phyloP scores from a whole-genome alignment of 768 basidiomycete species.

The Porpolomopsis calyptriformis region DNA sequence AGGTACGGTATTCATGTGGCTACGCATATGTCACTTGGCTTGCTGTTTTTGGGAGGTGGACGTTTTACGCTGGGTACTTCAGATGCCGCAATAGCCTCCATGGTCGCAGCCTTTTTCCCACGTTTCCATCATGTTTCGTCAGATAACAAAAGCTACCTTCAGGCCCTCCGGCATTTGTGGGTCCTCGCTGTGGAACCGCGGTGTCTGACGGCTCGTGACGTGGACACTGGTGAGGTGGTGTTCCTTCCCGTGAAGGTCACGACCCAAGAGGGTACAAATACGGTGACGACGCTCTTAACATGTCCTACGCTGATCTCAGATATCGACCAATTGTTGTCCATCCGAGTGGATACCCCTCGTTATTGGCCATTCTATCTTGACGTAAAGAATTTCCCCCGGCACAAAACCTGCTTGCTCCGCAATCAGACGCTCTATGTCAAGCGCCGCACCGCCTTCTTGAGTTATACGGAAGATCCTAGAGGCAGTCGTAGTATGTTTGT shows the following conservation, averaged over 20 bases:
- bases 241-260: conserved; percentile 89
- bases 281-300: conserved; percentile 68
- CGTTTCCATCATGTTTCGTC: conserved; percentile 67
- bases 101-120: conserved; percentile 89
- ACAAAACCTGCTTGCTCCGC: conserved; percentile 58
- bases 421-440: conserved; percentile 87
- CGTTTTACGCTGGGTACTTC: conserved; percentile 87
- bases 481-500: conserved; percentile 89
- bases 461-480: conserved; percentile 88
- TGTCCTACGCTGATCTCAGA: conserved; percentile 91
- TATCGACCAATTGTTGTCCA: conserved; percentile 67
- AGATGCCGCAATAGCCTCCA: conserved; percentile 80
- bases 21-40: conserved; percentile 80
- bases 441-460: conserved; percentile 82
- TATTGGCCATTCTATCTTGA: conserved; percentile 93
- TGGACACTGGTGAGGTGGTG: conserved; percentile 82
- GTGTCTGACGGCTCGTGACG: conserved; percentile 84
- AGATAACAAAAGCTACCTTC: conserved; percentile 86
- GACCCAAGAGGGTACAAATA: conserved; percentile 52
- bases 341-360: conserved; percentile 85
- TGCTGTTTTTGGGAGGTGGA: conserved; percentile 90
- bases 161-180: conserved; percentile 93
- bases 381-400: conserved; percentile 51
- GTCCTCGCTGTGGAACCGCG: conserved; percentile 90
- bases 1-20: conserved; percentile 87